Conservation (phyloP, 306 rosid species). For the Quercus cerris region DNA sequence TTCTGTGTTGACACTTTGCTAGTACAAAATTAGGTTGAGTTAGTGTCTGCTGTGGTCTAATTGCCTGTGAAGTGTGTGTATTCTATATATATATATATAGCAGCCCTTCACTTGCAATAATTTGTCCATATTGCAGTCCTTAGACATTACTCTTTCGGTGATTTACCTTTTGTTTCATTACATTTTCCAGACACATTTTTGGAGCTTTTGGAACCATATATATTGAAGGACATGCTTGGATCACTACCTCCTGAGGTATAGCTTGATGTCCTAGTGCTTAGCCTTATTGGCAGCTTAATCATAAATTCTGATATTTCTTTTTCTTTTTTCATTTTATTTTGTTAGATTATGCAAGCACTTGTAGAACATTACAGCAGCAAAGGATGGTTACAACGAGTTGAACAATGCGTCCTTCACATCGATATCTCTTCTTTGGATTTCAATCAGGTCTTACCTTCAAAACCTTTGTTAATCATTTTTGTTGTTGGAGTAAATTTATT, state of each 20-base stretch:
- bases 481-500: conserved; percentile 15
- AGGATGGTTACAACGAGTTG: conserved; percentile 94
- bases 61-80: not conserved
- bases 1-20: conserved; percentile 2
- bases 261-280: conserved; percentile 20
- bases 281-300: conserved; percentile 17
- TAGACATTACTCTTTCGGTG: not conserved
- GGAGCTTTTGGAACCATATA: conserved; percentile 97
- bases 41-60: conserved; percentile 10
- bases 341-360: conserved; percentile 95
- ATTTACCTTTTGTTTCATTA: conserved; percentile 6
- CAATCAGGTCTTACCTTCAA: conserved; percentile 67
- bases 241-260: conserved; percentile 97
- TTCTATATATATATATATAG: too few relatives aligned
- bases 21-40: conserved; percentile 14
- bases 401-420: conserved; percentile 99
- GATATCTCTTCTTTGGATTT: conserved; percentile 98
- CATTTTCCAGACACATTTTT: conserved; percentile 73
- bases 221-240: conserved; percentile 95
- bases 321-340: not conserved
- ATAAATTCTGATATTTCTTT: conserved; percentile 13
- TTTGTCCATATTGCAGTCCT: not conserved
- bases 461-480: conserved; percentile 22
- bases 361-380: conserved; percentile 87
- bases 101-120: not conserved